Evolutionary conservation across 768 basidiomycete species (phyloP).

Genomic region (Boletus subparvulus): DNA sequence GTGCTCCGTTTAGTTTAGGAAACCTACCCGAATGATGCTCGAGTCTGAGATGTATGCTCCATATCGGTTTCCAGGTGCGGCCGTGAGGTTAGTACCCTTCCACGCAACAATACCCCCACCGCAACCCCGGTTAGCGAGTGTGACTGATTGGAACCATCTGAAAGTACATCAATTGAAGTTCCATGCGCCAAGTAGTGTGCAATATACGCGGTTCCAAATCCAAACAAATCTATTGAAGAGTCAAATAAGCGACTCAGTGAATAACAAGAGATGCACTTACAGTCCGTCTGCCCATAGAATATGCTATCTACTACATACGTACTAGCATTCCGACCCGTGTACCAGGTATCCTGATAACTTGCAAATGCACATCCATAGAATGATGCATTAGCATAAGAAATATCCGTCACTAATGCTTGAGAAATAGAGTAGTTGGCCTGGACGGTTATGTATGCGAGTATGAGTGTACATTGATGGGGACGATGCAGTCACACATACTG

Average conservation of each 20-base stretch:
- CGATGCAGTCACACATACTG: too few species aligned
- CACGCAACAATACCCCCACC: not conserved
- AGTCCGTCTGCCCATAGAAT: not conserved
- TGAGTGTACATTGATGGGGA: slow-evolving; percentile 41
- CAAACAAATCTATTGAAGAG: slow-evolving; percentile 53
- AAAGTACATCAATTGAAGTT: not conserved
- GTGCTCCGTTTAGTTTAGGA: not conserved
- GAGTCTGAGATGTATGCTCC: not conserved
- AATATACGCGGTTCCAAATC: slow-evolving; percentile 27
- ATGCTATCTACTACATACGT: too few species aligned
- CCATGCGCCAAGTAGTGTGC: too few species aligned
- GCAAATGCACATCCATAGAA: slow-evolving; percentile 54
- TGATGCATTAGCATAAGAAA: slow-evolving; percentile 60
- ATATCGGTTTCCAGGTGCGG: slow-evolving; percentile 13
- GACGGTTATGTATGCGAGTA: too few species aligned
- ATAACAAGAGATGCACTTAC: not conserved
- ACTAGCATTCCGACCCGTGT: not conserved
- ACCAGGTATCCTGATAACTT: not conserved
- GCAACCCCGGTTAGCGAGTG: not conserved
- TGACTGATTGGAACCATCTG: not conserved
- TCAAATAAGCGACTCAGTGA: not conserved
- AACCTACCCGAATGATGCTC: not conserved
- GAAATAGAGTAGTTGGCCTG: too few species aligned
- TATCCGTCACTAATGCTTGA: too few species aligned
- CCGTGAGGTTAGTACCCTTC: slow-evolving; percentile 42